Conservation (phyloP, 2,329 filamentous ascomycete genomes). For the Aotearoamyces nothofagi region DNA sequence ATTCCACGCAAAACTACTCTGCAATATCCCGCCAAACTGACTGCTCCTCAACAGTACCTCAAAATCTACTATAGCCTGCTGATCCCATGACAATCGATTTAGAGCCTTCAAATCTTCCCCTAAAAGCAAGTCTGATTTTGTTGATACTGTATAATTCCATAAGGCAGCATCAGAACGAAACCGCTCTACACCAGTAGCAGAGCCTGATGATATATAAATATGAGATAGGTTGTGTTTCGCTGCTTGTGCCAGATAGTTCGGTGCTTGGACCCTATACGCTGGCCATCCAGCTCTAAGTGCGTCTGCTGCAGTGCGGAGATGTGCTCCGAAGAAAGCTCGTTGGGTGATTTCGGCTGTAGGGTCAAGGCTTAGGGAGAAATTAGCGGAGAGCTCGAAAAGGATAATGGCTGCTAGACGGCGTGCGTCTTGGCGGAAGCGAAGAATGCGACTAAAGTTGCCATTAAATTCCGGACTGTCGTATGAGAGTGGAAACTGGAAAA, state of each 20-base stretch:
- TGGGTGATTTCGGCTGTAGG: slow-evolving; percentile 10
- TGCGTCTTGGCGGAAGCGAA: slow-evolving; percentile 13
- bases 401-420: slow-evolving; percentile 15
- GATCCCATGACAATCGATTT: slow-evolving; percentile 25
- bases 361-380: slow-evolving; percentile 12
- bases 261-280: slow-evolving; percentile 5
- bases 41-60: slow-evolving; percentile 27
- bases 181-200: slow-evolving; percentile 1
- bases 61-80: slow-evolving; percentile 31
- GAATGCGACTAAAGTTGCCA: slow-evolving; percentile 22
- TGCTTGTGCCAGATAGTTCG: slow-evolving; percentile 5
- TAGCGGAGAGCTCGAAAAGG: slow-evolving; percentile 15
- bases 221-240: slow-evolving; percentile 2
- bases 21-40: slow-evolving; percentile 25
- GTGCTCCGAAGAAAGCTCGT: slow-evolving; percentile 7
- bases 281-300: slow-evolving; percentile 7
- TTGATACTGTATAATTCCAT: slow-evolving; percentile 5
- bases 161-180: slow-evolving; percentile 3
- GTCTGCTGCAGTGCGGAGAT: slow-evolving; percentile 9
- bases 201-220: slow-evolving; percentile 8
- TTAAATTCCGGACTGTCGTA: slow-evolving; percentile 19
- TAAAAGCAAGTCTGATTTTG: slow-evolving; percentile 25
- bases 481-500: slow-evolving; percentile 21
- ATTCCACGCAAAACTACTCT: slow-evolving; percentile 29
- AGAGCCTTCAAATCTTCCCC: slow-evolving; percentile 18